phyloP scores from a whole-genome alignment of 352 stramenopile species.

The Phytophthora boehmeriae region DNA sequence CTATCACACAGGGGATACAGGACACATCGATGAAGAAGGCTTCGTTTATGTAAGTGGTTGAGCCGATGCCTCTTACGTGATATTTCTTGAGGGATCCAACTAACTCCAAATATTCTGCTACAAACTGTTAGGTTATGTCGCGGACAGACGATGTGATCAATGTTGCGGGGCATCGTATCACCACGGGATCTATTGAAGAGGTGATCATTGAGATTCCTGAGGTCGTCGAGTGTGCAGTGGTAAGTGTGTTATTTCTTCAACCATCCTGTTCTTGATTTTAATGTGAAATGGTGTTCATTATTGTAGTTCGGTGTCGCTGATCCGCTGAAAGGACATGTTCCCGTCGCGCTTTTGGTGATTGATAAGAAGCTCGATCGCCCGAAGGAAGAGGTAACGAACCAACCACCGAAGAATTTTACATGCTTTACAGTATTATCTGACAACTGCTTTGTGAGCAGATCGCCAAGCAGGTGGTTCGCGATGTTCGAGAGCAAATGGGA shows the following conservation, averaged over 20 bases:
- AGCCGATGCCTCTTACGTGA: not conserved
- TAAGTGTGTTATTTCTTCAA: constrained; percentile 21
- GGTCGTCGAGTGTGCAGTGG: constrained; percentile 89
- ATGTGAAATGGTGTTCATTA: constrained; percentile 10
- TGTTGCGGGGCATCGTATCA: constrained; percentile 86
- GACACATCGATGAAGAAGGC: constrained; percentile 89
- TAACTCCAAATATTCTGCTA: not conserved
- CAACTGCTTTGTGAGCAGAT: constrained; percentile 35
- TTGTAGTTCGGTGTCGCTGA: constrained; percentile 52
- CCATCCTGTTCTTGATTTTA: not conserved
- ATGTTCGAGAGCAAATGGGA: constrained; percentile 54
- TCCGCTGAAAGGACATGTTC: constrained; percentile 51
- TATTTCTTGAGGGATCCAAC: not conserved
- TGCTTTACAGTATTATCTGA: constrained; percentile 4
- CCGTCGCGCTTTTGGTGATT: constrained; percentile 50
- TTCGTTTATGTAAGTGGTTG: constrained; percentile 77
- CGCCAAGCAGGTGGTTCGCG: constrained; percentile 38
- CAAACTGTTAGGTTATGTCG: constrained; percentile 76
- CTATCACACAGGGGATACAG: constrained; percentile 90
- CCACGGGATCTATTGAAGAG: constrained; percentile 90
- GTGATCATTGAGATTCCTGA: constrained; percentile 82
- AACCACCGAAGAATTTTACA: not conserved
- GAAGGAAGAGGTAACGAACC: constrained; percentile 33
- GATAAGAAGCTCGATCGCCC: constrained; percentile 44
- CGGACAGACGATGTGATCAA: constrained; percentile 93